A percentile compares a stretch with the other conserved stretches of the same genome.
Conservation (phyloP, 116 monocot species). For the Iris pallida region DNA sequence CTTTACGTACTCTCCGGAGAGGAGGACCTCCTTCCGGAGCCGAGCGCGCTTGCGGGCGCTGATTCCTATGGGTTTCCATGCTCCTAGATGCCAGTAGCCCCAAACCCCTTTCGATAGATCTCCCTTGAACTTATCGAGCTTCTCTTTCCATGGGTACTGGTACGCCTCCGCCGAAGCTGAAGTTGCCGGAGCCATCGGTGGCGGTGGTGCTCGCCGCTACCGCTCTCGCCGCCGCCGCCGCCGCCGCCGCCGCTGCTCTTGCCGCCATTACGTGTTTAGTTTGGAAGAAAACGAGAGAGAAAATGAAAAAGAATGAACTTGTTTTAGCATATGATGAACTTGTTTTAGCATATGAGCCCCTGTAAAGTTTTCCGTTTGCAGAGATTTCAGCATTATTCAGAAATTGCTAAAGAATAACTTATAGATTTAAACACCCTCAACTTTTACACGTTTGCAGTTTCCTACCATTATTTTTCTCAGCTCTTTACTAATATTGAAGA, state of each 20-base stretch:
- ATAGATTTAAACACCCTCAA: too few relatives aligned
- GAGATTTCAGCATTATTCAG: too few relatives aligned
- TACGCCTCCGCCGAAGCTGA: conserved; percentile 14
- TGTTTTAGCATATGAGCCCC: too few relatives aligned
- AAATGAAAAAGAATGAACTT: too few relatives aligned
- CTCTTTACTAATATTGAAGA: too few relatives aligned
- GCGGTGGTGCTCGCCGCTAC: conserved; percentile 11
- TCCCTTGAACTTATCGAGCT: conserved; percentile 67
- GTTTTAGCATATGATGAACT: too few relatives aligned
- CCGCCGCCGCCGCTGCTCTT: conserved; percentile 15
- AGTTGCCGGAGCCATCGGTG: neutral
- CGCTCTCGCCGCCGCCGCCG: conserved; percentile 6
- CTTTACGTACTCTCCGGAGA: conserved; percentile 61
- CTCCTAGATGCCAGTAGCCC: conserved; percentile 91
- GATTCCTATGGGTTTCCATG: conserved; percentile 83
- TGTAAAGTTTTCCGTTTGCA: too few relatives aligned
- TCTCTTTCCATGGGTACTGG: conserved; percentile 74
- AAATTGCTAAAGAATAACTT: too few relatives aligned
- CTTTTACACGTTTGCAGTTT: too few relatives aligned
- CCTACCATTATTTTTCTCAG: too few relatives aligned
- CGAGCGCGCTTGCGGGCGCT: conserved; percentile 77
- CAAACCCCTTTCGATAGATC: conserved; percentile 92
- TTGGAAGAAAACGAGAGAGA: too few relatives aligned
- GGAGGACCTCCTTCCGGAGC: conserved; percentile 79
- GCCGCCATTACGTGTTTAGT: neutral